phyloP scores from a whole-genome alignment of 2,329 filamentous ascomycete genomes.

The Neofusicoccum sp. region DNA sequence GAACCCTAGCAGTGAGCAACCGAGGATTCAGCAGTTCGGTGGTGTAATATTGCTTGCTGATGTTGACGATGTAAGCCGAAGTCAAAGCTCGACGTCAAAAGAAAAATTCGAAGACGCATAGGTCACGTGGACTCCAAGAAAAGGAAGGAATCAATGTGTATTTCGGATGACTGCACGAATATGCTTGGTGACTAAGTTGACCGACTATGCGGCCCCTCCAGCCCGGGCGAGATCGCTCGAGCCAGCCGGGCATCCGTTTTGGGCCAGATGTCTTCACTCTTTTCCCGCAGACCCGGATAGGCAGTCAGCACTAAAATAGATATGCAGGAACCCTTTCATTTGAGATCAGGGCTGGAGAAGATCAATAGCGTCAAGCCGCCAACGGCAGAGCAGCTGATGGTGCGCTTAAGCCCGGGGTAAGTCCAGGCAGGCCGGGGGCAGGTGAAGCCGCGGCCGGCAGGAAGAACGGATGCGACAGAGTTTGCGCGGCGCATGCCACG shows the following conservation, averaged over 20 bases:
- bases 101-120: background rate
- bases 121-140: background rate
- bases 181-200: background rate
- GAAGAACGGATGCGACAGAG: no score
- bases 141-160: background rate
- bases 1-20: background rate
- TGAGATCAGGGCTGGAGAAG: background rate
- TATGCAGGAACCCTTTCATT: constrained; percentile 13
- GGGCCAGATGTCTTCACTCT: background rate
- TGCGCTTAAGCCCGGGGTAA: background rate
- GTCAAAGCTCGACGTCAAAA: background rate
- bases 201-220: background rate
- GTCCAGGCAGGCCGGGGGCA: no score
- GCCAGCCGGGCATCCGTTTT: background rate
- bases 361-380: constrained; percentile 3
- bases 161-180: background rate
- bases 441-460: background rate
- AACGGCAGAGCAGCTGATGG: constrained; percentile 1
- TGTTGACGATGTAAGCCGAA: background rate
- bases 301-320: constrained; percentile 16
- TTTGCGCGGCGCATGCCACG: no score
- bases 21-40: background rate
- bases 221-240: background rate
- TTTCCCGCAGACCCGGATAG: background rate
- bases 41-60: no score